Conservation (phyloP, 202 grass and related monocot species). For the Sporobolus alterniflorus region DNA sequence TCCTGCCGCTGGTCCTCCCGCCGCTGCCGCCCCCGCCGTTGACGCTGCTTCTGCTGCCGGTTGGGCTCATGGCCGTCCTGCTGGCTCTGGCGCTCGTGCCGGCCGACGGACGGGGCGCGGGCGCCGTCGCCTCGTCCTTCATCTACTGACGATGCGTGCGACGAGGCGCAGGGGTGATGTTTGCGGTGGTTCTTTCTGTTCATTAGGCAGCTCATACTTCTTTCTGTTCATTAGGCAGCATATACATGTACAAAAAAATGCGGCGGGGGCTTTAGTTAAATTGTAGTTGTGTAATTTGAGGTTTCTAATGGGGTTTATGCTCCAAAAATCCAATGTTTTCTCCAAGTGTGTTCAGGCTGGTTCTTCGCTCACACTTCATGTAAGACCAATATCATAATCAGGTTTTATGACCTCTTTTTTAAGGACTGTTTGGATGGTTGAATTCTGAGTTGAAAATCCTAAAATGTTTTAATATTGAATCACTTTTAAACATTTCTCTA, state of each 20-base stretch:
- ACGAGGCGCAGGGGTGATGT: background rate
- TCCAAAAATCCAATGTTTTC: too few species aligned
- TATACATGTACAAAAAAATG: slow-evolving; percentile 18
- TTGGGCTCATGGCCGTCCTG: slow-evolving; percentile 56
- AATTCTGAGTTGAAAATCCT: too few species aligned
- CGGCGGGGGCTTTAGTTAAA: too few species aligned
- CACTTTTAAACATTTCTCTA: too few species aligned
- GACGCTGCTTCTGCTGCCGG: slow-evolving; percentile 47
- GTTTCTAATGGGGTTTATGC: too few species aligned
- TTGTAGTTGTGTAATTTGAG: too few species aligned
- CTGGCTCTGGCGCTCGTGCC: slow-evolving; percentile 57
- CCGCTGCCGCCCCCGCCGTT: slow-evolving; percentile 61
- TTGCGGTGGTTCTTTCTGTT: background rate
- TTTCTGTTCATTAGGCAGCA: background rate
- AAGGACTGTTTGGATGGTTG: too few species aligned
- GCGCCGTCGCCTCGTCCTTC: slow-evolving; percentile 23
- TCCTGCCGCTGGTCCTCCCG: slow-evolving; percentile 61
- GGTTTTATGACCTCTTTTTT: too few species aligned
- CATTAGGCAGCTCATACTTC: background rate
- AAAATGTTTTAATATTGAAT: too few species aligned
- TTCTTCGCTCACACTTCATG: too few species aligned
- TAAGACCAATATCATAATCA: too few species aligned
- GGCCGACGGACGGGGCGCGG: slow-evolving; percentile 20
- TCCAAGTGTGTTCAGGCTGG: too few species aligned
- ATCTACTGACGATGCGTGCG: slow-evolving; percentile 16